Base-by-base conservation (phyloP, 495 filamentous ascomycete genomes). In the Penicillium bovifimosum region DNA sequence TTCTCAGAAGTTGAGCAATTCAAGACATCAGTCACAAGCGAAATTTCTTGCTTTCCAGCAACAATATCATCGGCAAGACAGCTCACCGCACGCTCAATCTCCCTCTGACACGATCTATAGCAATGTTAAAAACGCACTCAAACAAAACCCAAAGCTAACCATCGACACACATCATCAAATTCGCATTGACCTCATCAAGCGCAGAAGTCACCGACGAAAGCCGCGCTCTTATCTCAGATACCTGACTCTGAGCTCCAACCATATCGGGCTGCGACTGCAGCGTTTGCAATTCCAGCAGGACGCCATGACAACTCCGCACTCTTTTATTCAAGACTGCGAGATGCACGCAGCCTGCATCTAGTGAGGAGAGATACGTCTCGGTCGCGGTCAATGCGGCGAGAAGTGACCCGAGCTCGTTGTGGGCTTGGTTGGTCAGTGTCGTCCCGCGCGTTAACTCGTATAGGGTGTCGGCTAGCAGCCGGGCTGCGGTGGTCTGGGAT, bases 91-190 rank as follows among this genome's bases (percentile, higher is more conserved):
- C n/a, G 38, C 42, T 55, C 53, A 13, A 60, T 48, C 38, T 52
- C 46, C 31, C 46, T 54, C 34, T 55, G 60, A 0, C 51, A 56
- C 5, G 50, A 55, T 55, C 60, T 63, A 32, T 31, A 44, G 4
- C 17, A 20, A 17, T 17, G 17, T 50, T 49, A 45, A 41, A 26
- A 14, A 24, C 11, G 24, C 16, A 8, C n/a, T 27, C n/a, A 14
- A 47, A 0, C 18, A 8, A 36, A 0, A 17, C 9, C 4, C 8
- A 40, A n/a, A 28, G 13, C n/a, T 28, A 10, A 8, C 18, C 24
- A 29, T 26, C 2, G 9, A 63, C 60, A 38, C 10, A 63, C 60
- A 58, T 60, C 50, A 53, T 54, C 54, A 60, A 50, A 55, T 60
- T 50, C 6, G 41, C 50, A 47, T 57, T 60, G 17, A 60, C 42